Evolutionary conservation across 768 basidiomycete species (phyloP).

Genomic region (Boletus reticuloceps): DNA sequence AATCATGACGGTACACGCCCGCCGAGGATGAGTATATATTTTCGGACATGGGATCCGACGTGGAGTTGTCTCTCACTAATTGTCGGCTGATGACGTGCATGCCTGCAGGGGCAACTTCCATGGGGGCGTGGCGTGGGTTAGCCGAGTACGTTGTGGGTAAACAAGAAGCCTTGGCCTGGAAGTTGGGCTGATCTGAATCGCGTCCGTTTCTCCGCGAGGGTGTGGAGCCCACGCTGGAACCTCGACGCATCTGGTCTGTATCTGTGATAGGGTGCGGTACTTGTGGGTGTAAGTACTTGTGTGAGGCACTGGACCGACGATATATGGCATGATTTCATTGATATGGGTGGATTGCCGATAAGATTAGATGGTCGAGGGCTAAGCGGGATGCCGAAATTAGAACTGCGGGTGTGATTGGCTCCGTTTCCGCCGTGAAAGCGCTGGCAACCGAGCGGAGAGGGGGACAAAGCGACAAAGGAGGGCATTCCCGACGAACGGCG

Average conservation of each 20-base stretch:
- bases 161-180: conserved; percentile 4
- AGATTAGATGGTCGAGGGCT: conserved; percentile 27
- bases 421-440: neutral
- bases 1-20: neutral
- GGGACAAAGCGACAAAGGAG: conserved; percentile 7
- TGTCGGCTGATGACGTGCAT: conserved; percentile 20
- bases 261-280: conserved; percentile 16
- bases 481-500: no score
- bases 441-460: neutral
- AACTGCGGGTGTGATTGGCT: neutral
- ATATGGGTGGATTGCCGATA: conserved; percentile 17
- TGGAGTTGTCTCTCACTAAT: conserved; percentile 3
- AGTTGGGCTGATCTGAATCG: conserved; percentile 13
- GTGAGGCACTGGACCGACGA: conserved; percentile 4
- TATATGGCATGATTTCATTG: conserved; percentile 16
- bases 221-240: conserved; percentile 30
- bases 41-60: conserved; percentile 20
- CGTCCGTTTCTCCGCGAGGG: conserved; percentile 21
- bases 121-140: conserved; percentile 22
- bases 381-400: conserved; percentile 12
- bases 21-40: neutral
- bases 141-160: conserved; percentile 29
- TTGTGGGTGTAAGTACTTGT: neutral
- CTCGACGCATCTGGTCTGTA: conserved; percentile 25
- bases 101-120: conserved; percentile 12